phyloP scores from a whole-genome alignment of 345 rosid species.

The Conringia planisiliqua region DNA sequence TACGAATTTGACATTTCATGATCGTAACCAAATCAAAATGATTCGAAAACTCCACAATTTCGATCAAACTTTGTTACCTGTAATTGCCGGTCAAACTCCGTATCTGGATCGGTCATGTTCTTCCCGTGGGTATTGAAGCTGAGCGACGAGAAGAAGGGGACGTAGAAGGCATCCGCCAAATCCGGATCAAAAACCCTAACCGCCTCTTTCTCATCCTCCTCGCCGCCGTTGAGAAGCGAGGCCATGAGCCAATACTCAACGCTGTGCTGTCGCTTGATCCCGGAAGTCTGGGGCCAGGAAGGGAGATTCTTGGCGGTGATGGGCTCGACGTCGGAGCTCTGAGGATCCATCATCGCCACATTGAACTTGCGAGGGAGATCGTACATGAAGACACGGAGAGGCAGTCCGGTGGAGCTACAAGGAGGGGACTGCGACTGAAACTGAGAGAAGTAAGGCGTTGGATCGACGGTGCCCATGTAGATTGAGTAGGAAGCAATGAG shows the following conservation, averaged over 20 bases:
- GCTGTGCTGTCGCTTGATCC: constrained; percentile 75
- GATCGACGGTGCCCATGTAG: constrained; percentile 36
- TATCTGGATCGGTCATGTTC: constrained; percentile 91
- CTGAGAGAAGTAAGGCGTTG: constrained; percentile 51
- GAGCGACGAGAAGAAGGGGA: constrained; percentile 90
- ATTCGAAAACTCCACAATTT: not conserved
- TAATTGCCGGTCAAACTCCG: constrained; percentile 74
- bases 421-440: constrained; percentile 39
- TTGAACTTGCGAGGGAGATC: constrained; percentile 83
- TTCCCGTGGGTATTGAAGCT: constrained; percentile 90
- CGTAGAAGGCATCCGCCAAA: constrained; percentile 75
- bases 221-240: constrained; percentile 59
- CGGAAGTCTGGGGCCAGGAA: constrained; percentile 62
- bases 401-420: constrained; percentile 20
- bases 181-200: constrained; percentile 95
- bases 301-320: constrained; percentile 62
- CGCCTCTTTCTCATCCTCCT: constrained; percentile 47
- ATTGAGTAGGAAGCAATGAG: constrained; percentile 38
- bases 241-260: constrained; percentile 98
- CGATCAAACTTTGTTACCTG: constrained; percentile 51
- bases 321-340: constrained; percentile 41
- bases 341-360: constrained; percentile 68
- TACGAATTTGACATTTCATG: not conserved
- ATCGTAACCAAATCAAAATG: not conserved
- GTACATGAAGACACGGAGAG: constrained; percentile 85